Base-by-base conservation (phyloP, 495 filamentous ascomycete genomes). In the Saxophila tyrrhenica region DNA sequence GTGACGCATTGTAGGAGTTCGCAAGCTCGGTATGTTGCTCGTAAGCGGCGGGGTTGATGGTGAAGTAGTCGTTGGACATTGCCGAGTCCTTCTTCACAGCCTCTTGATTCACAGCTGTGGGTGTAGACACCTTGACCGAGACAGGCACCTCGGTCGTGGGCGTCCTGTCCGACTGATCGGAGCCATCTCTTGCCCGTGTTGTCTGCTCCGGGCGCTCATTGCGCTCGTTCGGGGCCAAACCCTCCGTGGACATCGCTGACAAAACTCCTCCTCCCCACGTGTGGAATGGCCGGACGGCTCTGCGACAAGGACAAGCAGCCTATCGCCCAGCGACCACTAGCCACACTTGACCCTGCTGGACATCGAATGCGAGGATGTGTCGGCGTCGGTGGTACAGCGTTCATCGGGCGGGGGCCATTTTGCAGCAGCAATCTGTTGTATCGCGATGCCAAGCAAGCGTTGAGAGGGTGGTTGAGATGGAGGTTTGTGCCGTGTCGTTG, bases 111-210 rank as follows among this genome's bases (percentile, higher is more conserved):
- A 44, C 25, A 29, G 25, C 44, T 8, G 39, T 16, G 11, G 56
- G 56, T 32, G 56, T 49, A 11, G 48, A 21, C 2, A 55, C 24
- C 51, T 59, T 58, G 43, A 54, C 56, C 17, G 51, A 22, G 1
- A 51, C 44, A 17, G 56, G 56, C 10, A 32, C 25, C 38, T 55
- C 41, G 7, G 41, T 9, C 19, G 3, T 44, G 15, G 41, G 41
- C 19, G 41, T 44, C 16, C 19, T 21, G 19, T 44, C 41, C 16
- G 16, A 5, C 41, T 17, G 7, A 7, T 44, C 41, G 7, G 15
- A n/a, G 7, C 19, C 41, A n/a, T 7, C 15, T 44, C 16, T 21
- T 17, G 19, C 41, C 19, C 19, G 8, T 16, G 35, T 21, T 44
- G 5, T 7, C 17, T n/a, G 5, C 19, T 44, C 8, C 5, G 16